Evolutionary conservation across 345 rosid genomes (phyloP).

Genomic region (Euphorbia lathyris): DNA sequence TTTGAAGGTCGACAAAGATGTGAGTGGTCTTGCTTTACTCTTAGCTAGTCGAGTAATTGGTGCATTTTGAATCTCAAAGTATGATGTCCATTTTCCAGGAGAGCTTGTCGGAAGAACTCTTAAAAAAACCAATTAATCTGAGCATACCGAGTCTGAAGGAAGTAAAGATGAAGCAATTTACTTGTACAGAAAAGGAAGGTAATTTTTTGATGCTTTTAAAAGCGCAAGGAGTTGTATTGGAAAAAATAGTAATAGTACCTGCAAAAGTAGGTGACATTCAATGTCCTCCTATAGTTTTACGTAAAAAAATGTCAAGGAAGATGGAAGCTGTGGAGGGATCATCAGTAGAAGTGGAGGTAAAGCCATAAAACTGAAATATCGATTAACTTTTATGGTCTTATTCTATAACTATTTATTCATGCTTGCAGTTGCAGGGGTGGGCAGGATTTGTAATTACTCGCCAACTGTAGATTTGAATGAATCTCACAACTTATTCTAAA

Average conservation of each 20-base stretch:
- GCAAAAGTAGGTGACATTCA: not conserved
- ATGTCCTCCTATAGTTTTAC: not conserved
- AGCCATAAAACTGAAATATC: no score
- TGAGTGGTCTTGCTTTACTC: not conserved
- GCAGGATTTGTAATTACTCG: no score
- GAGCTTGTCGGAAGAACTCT: slow-evolving; percentile 4
- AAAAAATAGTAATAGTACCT: slow-evolving; percentile 14
- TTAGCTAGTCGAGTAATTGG: not conserved
- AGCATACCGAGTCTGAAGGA: slow-evolving; percentile 4
- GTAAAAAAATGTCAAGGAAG: not conserved
- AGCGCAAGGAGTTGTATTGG: slow-evolving; percentile 7
- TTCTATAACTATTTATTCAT: no score
- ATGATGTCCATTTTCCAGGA: slow-evolving; percentile 1
- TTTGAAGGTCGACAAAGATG: slow-evolving; percentile 6
- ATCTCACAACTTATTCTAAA: no score
- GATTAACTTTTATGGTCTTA: no score
- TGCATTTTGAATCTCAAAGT: not conserved
- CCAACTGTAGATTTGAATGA: no score
- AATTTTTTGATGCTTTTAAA: not conserved
- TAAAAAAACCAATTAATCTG: slow-evolving; percentile 9
- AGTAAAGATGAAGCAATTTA: slow-evolving; percentile 7
- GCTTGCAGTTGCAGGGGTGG: no score
- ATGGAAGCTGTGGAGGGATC: not conserved
- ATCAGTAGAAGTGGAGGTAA: not conserved
- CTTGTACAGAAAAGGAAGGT: not conserved